Percentiles rank a stretch among this genome's conserved stretches.
These are phyloP conservation scores for Rosa rugosa DNA, from an alignment of 306 rosid species.

Conservation along the genomic window DNA sequence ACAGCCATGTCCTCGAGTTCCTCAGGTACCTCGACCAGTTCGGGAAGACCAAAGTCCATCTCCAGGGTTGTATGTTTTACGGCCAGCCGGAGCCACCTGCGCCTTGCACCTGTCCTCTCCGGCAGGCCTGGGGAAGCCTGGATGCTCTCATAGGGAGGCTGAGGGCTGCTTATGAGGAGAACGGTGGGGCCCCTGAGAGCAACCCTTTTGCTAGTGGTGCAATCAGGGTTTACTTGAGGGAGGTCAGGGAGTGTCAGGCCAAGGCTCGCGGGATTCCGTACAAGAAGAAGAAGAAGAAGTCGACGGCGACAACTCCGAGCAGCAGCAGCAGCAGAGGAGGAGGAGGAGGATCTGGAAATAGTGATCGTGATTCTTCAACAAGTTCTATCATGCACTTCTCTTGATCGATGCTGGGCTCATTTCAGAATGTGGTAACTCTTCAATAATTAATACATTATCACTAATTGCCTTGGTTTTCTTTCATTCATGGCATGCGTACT, in stretches of 20 bases:
- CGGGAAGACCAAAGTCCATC: conserved; percentile 93
- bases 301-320: conserved; percentile 3
- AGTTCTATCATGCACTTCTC: conserved; percentile 9
- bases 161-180: conserved; percentile 95
- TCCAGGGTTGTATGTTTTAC: conserved; percentile 83
- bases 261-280: conserved; percentile 96
- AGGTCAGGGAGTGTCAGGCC: conserved; percentile 88
- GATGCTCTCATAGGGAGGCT: conserved; percentile 95
- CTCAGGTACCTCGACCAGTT: conserved; percentile 88
- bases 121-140: conserved; percentile 97
- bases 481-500: neutral
- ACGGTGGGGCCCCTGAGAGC: conserved; percentile 72
- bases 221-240: conserved; percentile 80
- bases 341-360: conserved; percentile 21
- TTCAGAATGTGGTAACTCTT: conserved; percentile 2
- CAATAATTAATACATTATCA: neutral
- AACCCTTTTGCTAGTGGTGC: conserved; percentile 87
- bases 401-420: neutral
- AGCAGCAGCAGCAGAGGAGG: conserved; percentile 19
- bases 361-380: conserved; percentile 5
- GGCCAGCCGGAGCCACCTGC: conserved; percentile 98
- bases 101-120: conserved; percentile 86
- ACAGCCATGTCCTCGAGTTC: conserved; percentile 84
- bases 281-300: conserved; percentile 87
- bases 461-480: neutral